These are phyloP conservation scores for Polyrhizophydium stewartii DNA, from an alignment of 371 early-diverging fungal species.

Conservation along the genomic window DNA sequence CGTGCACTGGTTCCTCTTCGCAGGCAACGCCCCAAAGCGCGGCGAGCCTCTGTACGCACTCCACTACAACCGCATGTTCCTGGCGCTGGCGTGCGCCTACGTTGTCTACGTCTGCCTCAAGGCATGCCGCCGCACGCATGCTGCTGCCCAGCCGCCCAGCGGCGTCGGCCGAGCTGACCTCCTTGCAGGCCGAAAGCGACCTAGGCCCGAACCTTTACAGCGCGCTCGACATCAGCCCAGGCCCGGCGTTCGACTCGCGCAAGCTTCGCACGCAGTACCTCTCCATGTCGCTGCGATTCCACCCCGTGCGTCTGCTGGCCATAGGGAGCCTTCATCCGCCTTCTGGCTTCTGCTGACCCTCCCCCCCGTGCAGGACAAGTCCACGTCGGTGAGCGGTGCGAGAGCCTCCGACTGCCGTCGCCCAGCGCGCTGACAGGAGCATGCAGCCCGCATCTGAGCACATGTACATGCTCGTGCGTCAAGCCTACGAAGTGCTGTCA, in stretches of 20 bases:
- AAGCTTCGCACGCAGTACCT: slow-evolving; percentile 55
- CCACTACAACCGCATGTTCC: slow-evolving; percentile 43
- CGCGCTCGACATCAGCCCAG: slow-evolving; percentile 30
- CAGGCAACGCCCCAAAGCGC: slow-evolving; percentile 2
- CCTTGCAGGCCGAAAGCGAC: slow-evolving; percentile 32
- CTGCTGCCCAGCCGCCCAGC: not conserved
- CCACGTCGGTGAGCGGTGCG: slow-evolving; percentile 1
- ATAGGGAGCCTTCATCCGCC: too few relatives aligned
- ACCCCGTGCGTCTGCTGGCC: slow-evolving; percentile 57
- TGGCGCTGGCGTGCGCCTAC: slow-evolving; percentile 42
- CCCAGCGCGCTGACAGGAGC: not conserved
- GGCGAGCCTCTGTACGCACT: slow-evolving; percentile 20
- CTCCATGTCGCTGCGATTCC: slow-evolving; percentile 54
- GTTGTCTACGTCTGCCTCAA: slow-evolving; percentile 45
- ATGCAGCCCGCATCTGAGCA: not conserved
- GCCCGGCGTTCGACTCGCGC: slow-evolving; percentile 29
- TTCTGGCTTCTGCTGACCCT: slow-evolving; percentile 23
- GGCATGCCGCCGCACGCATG: slow-evolving; percentile 6
- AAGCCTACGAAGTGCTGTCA: slow-evolving; percentile 60
- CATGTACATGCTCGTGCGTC: slow-evolving; percentile 48
- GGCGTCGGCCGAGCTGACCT: not conserved
- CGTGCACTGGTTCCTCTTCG: slow-evolving; percentile 33
- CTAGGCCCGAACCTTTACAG: slow-evolving; percentile 45
- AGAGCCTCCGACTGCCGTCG: not conserved
- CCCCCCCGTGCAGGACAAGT: not conserved